Evolutionary conservation across 306 rosid genomes (phyloP).

Genomic region (Cucurbita argyrosperma): DNA sequence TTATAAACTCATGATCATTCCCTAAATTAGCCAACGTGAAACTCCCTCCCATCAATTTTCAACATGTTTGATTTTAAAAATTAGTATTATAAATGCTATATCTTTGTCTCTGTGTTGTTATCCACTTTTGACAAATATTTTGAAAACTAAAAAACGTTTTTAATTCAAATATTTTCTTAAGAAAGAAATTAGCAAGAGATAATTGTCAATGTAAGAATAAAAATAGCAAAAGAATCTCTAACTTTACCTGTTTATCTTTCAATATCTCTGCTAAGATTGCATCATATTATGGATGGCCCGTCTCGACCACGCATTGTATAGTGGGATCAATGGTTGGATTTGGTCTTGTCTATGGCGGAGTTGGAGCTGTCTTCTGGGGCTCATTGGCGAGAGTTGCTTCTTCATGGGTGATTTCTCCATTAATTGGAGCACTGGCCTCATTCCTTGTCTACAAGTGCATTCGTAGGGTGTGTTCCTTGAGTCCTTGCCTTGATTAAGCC

Average conservation of each 20-base stretch:
- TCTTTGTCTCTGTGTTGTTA: too few relatives aligned
- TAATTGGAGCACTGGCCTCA: constrained; percentile 78
- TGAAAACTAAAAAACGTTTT: too few relatives aligned
- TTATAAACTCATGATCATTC: too few relatives aligned
- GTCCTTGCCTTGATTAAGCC: background rate
- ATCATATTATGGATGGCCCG: constrained; percentile 91
- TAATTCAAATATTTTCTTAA: too few relatives aligned
- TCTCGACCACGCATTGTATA: constrained; percentile 94
- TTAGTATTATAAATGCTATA: too few relatives aligned
- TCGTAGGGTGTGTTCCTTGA: constrained; percentile 58
- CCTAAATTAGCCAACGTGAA: too few relatives aligned
- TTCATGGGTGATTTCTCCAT: constrained; percentile 85
- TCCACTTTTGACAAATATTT: too few relatives aligned
- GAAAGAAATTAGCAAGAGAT: background rate
- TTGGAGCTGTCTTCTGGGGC: constrained; percentile 92
- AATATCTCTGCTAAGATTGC: constrained; percentile 42
- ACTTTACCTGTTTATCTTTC: background rate
- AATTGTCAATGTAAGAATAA: too few relatives aligned
- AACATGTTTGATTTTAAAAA: too few relatives aligned
- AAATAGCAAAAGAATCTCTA: background rate
- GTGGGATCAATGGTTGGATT: constrained; percentile 99
- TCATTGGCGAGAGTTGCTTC: constrained; percentile 81
- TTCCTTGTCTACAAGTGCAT: constrained; percentile 92
- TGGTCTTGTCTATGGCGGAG: constrained; percentile 75
- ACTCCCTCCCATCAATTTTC: too few relatives aligned